Conservation (phyloP, 192 early-diverging fungal species). For the Phycomyces blakesleeanus region DNA sequence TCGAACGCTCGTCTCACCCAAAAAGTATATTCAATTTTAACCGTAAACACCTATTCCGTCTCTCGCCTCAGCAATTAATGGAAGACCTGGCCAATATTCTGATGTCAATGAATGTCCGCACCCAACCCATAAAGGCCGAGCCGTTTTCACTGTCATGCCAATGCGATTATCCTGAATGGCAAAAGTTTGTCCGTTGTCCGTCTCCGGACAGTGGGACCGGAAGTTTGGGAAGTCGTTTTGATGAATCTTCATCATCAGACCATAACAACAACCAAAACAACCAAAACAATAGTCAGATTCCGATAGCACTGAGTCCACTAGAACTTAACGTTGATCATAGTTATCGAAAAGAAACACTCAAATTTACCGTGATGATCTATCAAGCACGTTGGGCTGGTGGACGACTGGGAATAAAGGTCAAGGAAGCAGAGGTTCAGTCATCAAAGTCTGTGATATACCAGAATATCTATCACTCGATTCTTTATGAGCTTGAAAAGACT, state of each 20-base stretch:
- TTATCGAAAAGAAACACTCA: background rate
- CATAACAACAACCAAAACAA: too few species aligned
- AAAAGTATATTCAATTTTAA: constrained; percentile 20
- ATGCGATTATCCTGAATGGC: constrained; percentile 2
- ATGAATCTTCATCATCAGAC: background rate
- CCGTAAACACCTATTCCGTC: constrained; percentile 11
- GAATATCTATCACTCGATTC: background rate
- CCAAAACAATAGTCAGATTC: too few species aligned
- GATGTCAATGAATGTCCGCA: background rate
- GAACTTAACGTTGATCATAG: background rate
- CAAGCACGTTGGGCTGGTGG: constrained; percentile 24
- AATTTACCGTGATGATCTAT: constrained; percentile 20
- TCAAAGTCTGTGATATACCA: background rate
- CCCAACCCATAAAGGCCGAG: background rate
- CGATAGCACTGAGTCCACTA: background rate
- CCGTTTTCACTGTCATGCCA: background rate
- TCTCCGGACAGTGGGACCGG: background rate
- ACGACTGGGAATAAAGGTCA: constrained; percentile 21
- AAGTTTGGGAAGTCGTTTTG: background rate
- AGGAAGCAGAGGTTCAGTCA: constrained; percentile 7
- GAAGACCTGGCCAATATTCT: background rate
- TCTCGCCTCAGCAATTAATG: constrained; percentile 14
- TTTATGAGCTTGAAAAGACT: background rate
- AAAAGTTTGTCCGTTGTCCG: background rate
- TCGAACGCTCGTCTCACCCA: background rate